phyloP scores from a whole-genome alignment of 768 basidiomycete genomes.

The Gloeopeniophorella convolvens region DNA sequence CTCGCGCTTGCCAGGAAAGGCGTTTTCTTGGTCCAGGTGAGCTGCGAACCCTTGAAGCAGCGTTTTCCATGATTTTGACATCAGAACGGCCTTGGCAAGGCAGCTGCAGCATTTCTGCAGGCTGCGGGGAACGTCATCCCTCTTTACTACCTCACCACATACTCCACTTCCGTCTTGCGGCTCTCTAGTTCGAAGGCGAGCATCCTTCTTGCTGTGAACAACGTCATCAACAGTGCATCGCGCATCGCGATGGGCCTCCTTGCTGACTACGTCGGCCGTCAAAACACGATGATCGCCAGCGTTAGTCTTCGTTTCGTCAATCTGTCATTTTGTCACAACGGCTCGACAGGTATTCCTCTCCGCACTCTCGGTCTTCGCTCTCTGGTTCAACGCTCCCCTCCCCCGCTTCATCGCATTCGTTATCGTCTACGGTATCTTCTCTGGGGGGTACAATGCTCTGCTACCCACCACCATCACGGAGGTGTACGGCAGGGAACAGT shows the following conservation, averaged over 20 bases:
- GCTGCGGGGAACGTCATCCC: slow-evolving; percentile 42
- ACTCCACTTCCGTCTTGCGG: slow-evolving; percentile 35
- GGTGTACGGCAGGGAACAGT: slow-evolving; percentile 38
- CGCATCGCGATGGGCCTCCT: slow-evolving; percentile 37
- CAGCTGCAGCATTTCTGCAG: slow-evolving; percentile 37
- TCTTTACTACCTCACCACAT: slow-evolving; percentile 38
- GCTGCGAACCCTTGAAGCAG: not conserved
- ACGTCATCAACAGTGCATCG: slow-evolving; percentile 37
- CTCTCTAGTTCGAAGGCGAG: slow-evolving; percentile 34
- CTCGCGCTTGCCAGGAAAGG: slow-evolving; percentile 35
- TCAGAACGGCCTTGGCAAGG: too few species aligned
- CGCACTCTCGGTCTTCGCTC: slow-evolving; percentile 32
- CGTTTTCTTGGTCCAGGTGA: slow-evolving; percentile 37
- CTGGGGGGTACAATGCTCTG: slow-evolving; percentile 40
- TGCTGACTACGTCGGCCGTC: slow-evolving; percentile 38
- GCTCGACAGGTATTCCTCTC: slow-evolving; percentile 39
- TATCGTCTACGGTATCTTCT: slow-evolving; percentile 36
- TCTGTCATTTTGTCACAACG: too few species aligned
- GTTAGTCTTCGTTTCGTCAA: too few species aligned
- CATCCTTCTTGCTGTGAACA: slow-evolving; percentile 36
- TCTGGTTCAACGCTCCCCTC: slow-evolving; percentile 37
- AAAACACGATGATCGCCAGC: slow-evolving; percentile 38
- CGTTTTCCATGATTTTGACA: too few species aligned
- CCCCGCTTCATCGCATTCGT: slow-evolving; percentile 35
- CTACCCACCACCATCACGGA: slow-evolving; percentile 40